Evolutionary conservation across 805 yeast genomes (phyloP).

Genomic region (Candida maesae): DNA sequence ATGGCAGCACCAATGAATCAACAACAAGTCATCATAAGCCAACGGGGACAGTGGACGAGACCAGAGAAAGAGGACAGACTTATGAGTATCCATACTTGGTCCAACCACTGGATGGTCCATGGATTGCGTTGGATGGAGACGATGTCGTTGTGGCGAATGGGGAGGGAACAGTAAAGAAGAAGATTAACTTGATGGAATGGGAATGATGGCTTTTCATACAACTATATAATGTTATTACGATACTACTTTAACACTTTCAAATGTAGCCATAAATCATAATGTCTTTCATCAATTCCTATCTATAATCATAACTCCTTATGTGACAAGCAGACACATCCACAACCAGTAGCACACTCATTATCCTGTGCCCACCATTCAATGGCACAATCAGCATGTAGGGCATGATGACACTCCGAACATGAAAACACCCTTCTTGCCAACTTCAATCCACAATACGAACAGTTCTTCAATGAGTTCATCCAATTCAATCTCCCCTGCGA

Average conservation of each 20-base stretch:
- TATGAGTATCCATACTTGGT: slow-evolving; percentile 77
- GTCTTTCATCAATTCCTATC: not conserved
- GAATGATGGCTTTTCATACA: slow-evolving; percentile 25
- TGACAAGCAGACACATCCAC: slow-evolving; percentile 66
- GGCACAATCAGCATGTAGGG: slow-evolving; percentile 77
- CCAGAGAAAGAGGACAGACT: slow-evolving; percentile 64
- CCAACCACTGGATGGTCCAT: slow-evolving; percentile 76
- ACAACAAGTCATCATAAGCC: no score
- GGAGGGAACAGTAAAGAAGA: slow-evolving; percentile 35
- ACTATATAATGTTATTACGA: no score
- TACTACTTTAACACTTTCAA: no score
- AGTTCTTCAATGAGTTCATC: slow-evolving; percentile 38
- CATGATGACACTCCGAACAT: slow-evolving; percentile 75
- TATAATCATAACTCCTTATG: not conserved
- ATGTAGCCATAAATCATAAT: no score
- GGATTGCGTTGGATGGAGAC: slow-evolving; percentile 65
- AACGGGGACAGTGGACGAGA: slow-evolving; percentile 76
- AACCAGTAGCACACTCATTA: slow-evolving; percentile 74
- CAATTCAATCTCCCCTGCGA: slow-evolving; percentile 31
- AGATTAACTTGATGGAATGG: slow-evolving; percentile 40
- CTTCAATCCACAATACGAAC: slow-evolving; percentile 63
- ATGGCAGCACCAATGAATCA: no score
- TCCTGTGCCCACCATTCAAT: slow-evolving; percentile 67
- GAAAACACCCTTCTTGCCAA: slow-evolving; percentile 58
- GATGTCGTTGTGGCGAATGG: slow-evolving; percentile 47